Evolutionary conservation across 1,284 basidiomycete species (phyloP).

Genomic region (Retiboletus flavoniger): DNA sequence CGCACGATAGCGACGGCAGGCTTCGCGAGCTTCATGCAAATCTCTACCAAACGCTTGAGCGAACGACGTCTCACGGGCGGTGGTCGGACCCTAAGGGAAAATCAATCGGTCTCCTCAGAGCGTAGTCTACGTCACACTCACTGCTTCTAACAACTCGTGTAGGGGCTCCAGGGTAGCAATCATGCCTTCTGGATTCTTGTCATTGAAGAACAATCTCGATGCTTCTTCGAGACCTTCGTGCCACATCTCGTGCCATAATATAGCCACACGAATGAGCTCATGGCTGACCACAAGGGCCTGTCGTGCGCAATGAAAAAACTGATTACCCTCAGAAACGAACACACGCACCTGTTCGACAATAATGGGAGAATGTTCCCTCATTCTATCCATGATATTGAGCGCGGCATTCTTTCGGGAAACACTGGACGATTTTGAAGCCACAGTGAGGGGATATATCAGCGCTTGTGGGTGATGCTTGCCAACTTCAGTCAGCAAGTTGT

Average conservation of each 20-base stretch:
- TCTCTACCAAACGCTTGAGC: slow-evolving; percentile 94
- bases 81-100: slow-evolving; percentile 77
- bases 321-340: neutral
- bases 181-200: slow-evolving; percentile 99
- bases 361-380: slow-evolving; percentile 87
- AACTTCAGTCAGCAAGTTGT: slow-evolving; percentile 87
- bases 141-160: slow-evolving; percentile 90
- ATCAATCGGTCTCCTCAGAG: neutral
- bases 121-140: slow-evolving; percentile 39
- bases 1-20: slow-evolving; percentile 82
- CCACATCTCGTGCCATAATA: slow-evolving; percentile 99
- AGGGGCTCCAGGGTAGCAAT: slow-evolving; percentile 92
- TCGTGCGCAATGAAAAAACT: slow-evolving; percentile 6
- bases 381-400: slow-evolving; percentile 86
- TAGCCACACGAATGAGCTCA: slow-evolving; percentile 96
- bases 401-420: slow-evolving; percentile 82
- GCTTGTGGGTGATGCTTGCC: slow-evolving; percentile 98
- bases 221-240: slow-evolving; percentile 99
- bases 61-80: slow-evolving; percentile 94
- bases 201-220: slow-evolving; percentile 95
- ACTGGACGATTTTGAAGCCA: slow-evolving; percentile 96
- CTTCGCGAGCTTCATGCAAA: slow-evolving; percentile 91
- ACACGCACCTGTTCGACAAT: slow-evolving; percentile 83
- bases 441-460: slow-evolving; percentile 95
- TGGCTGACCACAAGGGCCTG: slow-evolving; percentile 89